A percentile compares a stretch with the other conserved stretches of the same genome.
Conservation (phyloP, 192 early-diverging fungal genomes). For the Coemansia sp. region DNA sequence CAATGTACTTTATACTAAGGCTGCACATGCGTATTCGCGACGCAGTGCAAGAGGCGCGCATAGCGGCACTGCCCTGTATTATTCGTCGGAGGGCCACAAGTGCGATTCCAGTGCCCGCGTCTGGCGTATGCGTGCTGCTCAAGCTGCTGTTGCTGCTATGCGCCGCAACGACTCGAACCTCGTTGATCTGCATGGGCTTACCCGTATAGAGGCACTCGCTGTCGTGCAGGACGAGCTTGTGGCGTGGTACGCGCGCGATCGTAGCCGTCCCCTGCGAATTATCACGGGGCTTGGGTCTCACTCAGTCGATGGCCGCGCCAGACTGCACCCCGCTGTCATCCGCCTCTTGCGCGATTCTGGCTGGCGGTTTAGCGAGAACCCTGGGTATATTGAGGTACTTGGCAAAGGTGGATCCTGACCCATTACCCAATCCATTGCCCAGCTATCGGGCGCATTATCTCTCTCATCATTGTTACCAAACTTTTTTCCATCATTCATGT, state of each 20-base stretch:
- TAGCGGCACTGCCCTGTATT: constrained; percentile 44
- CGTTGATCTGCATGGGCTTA: constrained; percentile 72
- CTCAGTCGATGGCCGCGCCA: constrained; percentile 60
- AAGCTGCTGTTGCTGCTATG: constrained; percentile 42
- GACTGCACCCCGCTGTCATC: constrained; percentile 58
- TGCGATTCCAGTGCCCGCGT: constrained; percentile 37
- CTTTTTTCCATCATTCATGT: neutral
- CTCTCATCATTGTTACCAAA: neutral
- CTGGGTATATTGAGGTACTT: constrained; percentile 58
- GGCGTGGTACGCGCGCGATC: constrained; percentile 60
- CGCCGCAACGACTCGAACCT: constrained; percentile 57
- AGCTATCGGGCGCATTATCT: neutral
- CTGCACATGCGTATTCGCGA: constrained; percentile 29
- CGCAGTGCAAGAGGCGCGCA: constrained; percentile 20
- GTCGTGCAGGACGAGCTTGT: constrained; percentile 62
- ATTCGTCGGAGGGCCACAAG: constrained; percentile 45
- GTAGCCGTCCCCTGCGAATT: constrained; percentile 58
- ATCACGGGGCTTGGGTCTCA: constrained; percentile 70
- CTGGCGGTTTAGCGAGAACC: constrained; percentile 60
- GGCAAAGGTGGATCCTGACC: constrained; percentile 11
- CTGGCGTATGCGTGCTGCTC: constrained; percentile 55
- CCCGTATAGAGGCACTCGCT: constrained; percentile 61
- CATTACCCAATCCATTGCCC: neutral
- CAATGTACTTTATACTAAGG: constrained; percentile 52
- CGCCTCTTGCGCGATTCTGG: constrained; percentile 55